These are phyloP conservation scores for Cardamine occulta DNA, from an alignment of 345 rosid genomes.

Conservation along the genomic window DNA sequence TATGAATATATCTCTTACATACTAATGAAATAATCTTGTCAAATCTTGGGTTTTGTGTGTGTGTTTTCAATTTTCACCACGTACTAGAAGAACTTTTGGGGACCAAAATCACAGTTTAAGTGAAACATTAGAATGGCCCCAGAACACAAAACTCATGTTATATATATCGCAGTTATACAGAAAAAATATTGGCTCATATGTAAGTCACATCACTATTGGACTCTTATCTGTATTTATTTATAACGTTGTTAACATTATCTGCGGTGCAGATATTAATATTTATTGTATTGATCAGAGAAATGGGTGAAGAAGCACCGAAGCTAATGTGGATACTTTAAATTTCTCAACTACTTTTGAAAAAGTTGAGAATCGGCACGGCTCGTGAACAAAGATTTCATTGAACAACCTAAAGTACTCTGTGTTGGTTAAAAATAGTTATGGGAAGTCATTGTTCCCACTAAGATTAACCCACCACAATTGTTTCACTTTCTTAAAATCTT, in stretches of 20 bases:
- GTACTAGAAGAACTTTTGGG: neutral
- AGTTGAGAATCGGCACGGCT: conserved; percentile 29
- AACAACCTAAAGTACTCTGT: neutral
- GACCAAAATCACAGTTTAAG: conserved; percentile 16
- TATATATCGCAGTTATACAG: neutral
- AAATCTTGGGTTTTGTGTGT: neutral
- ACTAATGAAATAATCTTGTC: neutral
- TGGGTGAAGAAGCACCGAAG: conserved; percentile 12
- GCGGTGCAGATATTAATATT: conserved; percentile 15
- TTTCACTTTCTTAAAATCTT: no score
- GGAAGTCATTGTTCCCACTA: neutral
- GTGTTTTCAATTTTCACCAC: neutral
- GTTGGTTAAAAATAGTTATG: neutral
- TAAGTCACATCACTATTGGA: conserved; percentile 18
- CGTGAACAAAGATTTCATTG: conserved; percentile 23
- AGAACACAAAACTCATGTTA: conserved; percentile 11
- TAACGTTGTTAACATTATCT: conserved; percentile 20
- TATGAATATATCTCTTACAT: conserved; percentile 15
- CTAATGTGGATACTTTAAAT: conserved; percentile 26
- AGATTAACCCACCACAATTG: neutral
- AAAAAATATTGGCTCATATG: neutral
- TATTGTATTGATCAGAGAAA: neutral
- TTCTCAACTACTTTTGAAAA: conserved; percentile 33
- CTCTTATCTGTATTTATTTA: neutral
- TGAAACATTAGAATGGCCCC: conserved; percentile 30